Base-by-base conservation (phyloP, 352 stramenopile genomes). In the Phytophthora hybrid region DNA sequence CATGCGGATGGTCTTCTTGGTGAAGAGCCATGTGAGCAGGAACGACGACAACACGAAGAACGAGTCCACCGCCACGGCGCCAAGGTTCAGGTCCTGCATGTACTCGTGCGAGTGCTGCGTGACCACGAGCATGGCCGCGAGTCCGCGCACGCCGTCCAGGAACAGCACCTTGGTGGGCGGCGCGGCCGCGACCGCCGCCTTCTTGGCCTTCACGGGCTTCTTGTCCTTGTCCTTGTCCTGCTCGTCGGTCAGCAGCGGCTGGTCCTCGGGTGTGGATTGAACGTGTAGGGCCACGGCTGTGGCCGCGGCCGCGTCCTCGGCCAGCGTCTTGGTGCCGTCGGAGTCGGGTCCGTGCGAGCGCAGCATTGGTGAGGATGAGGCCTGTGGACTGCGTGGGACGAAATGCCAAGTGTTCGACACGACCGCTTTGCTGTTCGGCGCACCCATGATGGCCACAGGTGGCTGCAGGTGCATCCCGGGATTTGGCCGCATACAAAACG, bases 31-130 rank as follows among this genome's bases (percentile, higher is more conserved):
- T 54, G 79, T 88, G 4, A 88, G 72, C 21, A 88, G 61, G 49
- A 85, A 89, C 21, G 78, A 79, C 31, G 82, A 89, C 44, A 89
- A 59, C 23, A 89, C 82, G 55, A 89, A 89, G 65, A 89, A 89
- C 47, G 67, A 74, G 68, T 89, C 79, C 26, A 89, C 80, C 3
- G 72, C 79, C 1, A 79, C 61, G 29, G 63, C 68, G 14, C 82
- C 82, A 23, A 85, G 47, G 59, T 83, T 79, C 7, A 82, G 18
- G 46, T 78, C 68, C 47, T 76, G 67, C 68, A 81, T 80, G 59
- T 82, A 76, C 57, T 81, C 79, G 52, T 80, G 65, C 18, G 71
- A 77, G 57, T 84, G 77, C 54, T 81, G 74, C 56, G 59, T 71
- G 44, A 78, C 70, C 21, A 84, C 74, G 9, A 79, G 32, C 8